Conservation (phyloP, 2,329 filamentous ascomycete species). For the Cryphonectria radicalis region DNA sequence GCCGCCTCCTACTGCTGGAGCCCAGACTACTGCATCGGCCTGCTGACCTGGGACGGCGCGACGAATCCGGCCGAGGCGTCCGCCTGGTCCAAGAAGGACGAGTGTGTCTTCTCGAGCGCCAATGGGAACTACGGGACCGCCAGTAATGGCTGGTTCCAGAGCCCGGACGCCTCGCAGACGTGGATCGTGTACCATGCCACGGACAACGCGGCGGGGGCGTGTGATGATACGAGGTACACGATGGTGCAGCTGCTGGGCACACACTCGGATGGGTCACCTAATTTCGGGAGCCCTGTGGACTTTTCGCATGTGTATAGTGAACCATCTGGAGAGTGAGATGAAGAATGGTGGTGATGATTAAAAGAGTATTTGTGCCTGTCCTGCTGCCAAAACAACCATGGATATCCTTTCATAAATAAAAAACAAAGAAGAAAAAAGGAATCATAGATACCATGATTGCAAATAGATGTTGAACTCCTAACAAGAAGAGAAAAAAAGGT, state of each 20-base stretch:
- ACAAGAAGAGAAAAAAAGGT: not conserved
- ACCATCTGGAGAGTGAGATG: slow-evolving; percentile 10
- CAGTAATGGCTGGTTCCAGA: slow-evolving; percentile 63
- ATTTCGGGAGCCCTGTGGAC: slow-evolving; percentile 47
- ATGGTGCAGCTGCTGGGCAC: slow-evolving; percentile 56
- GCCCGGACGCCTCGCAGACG: slow-evolving; percentile 56
- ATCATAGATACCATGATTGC: too few relatives aligned
- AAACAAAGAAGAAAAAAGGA: not conserved
- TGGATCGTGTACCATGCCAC: slow-evolving; percentile 63
- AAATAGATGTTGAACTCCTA: not conserved
- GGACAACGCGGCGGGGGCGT: slow-evolving; percentile 50
- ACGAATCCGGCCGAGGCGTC: slow-evolving; percentile 48
- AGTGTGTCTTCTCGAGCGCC: slow-evolving; percentile 54
- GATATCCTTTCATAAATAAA: not conserved
- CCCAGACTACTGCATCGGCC: slow-evolving; percentile 55
- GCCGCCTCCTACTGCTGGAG: slow-evolving; percentile 63
- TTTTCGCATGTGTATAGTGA: slow-evolving; percentile 21
- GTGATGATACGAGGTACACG: slow-evolving; percentile 58
- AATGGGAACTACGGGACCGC: slow-evolving; percentile 63
- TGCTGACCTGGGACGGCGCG: slow-evolving; percentile 56
- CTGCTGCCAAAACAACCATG: not conserved
- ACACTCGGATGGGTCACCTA: slow-evolving; percentile 55
- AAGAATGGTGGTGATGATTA: not conserved
- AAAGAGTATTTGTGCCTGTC: not conserved
- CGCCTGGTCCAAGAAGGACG: slow-evolving; percentile 56